Evolutionary conservation across 768 basidiomycete species (phyloP).

Genomic region (Serendipita sp.): DNA sequence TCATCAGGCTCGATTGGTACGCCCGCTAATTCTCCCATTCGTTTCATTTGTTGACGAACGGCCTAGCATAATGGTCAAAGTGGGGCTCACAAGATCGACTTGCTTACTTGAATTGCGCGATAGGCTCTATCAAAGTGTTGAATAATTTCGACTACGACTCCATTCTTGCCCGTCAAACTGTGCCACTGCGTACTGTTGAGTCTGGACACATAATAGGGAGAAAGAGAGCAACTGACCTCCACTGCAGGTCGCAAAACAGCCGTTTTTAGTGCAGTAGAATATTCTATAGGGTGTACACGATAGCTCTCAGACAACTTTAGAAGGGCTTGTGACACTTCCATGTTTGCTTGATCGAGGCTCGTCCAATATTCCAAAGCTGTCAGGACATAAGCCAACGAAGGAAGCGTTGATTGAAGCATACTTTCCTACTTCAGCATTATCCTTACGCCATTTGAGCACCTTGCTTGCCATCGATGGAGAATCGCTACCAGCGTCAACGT

Average conservation of each 20-base stretch:
- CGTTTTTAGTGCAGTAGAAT: slow-evolving; percentile 4
- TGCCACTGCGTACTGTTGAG: neutral
- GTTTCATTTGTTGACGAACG: slow-evolving; percentile 41
- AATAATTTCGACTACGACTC: neutral
- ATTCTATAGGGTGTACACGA: slow-evolving; percentile 3
- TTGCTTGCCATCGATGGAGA: slow-evolving; percentile 87
- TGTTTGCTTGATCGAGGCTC: slow-evolving; percentile 12
- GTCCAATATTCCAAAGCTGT: slow-evolving; percentile 14
- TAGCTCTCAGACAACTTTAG: slow-evolving; percentile 6
- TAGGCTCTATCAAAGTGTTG: neutral
- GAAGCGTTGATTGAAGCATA: neutral
- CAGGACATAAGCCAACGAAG: neutral
- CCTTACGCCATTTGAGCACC: slow-evolving; percentile 77
- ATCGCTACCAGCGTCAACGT: slow-evolving; percentile 91
- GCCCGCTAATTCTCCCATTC: slow-evolving; percentile 58
- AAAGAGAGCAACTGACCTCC: slow-evolving; percentile 5
- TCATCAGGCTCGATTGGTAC: slow-evolving; percentile 84
- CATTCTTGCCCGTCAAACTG: neutral
- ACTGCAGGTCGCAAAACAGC: neutral
- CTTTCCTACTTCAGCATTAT: slow-evolving; percentile 39
- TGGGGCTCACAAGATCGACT: no score
- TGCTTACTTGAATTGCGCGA: neutral
- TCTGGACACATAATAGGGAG: neutral
- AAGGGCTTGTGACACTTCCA: slow-evolving; percentile 8
- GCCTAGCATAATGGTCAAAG: neutral